Evolutionary conservation across 2,329 filamentous ascomycete species (phyloP).

Genomic region (Scolecobasidium constrictum): DNA sequence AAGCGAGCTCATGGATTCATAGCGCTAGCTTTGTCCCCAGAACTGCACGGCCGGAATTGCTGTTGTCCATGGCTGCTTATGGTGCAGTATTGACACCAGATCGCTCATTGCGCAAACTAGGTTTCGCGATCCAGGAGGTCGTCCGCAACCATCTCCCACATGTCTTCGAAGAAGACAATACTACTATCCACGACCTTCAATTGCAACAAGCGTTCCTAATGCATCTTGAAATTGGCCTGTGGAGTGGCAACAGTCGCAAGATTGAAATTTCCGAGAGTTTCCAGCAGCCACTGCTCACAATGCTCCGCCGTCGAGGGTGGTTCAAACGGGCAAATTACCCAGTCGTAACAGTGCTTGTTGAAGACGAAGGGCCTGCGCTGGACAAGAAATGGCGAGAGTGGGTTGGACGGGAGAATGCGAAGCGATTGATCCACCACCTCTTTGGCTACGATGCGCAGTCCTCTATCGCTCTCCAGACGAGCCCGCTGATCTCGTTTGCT

Average conservation of each 20-base stretch:
- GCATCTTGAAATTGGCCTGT: constrained; percentile 42
- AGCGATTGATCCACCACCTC: constrained; percentile 55
- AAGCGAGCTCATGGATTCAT: constrained; percentile 52
- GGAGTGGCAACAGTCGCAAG: constrained; percentile 48
- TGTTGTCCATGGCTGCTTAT: constrained; percentile 49
- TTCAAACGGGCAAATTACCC: constrained; percentile 48
- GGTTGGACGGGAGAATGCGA: constrained; percentile 55
- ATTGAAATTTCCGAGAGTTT: constrained; percentile 51
- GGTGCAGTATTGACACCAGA: constrained; percentile 50
- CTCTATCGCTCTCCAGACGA: constrained; percentile 56
- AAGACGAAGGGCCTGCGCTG: constrained; percentile 46
- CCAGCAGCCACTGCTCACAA: constrained; percentile 42
- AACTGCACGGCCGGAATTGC: constrained; percentile 45
- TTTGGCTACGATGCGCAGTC: constrained; percentile 56
- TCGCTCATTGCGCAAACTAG: constrained; percentile 49
- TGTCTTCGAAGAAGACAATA: constrained; percentile 38
- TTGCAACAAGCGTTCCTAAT: constrained; percentile 41
- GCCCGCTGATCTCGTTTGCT: constrained; percentile 56
- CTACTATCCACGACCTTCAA: constrained; percentile 39
- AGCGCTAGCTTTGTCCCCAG: constrained; percentile 48
- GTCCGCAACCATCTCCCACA: constrained; percentile 24
- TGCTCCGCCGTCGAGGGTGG: constrained; percentile 45
- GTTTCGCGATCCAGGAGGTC: constrained; percentile 40
- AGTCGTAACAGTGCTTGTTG: constrained; percentile 37
- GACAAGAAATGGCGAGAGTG: constrained; percentile 56